A percentile compares a stretch with the other conserved stretches of the same genome.
phyloP scores from a whole-genome alignment of 2,329 filamentous ascomycete genomes.

The Fulvia fulva region DNA sequence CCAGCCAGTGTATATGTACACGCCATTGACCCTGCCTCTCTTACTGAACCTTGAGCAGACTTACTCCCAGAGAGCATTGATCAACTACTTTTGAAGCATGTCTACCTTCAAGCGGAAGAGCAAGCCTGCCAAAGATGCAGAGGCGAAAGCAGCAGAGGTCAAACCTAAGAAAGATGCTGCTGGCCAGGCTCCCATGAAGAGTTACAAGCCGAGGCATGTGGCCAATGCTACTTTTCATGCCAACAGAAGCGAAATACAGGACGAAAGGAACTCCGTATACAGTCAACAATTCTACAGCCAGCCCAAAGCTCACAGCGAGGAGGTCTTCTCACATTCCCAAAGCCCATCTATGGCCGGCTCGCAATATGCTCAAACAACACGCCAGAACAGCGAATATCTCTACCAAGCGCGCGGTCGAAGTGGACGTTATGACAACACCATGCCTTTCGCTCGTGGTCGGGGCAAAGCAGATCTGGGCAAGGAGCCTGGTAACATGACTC shows the following conservation, averaged over 20 bases:
- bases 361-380: not conserved
- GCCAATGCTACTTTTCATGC: conserved; percentile 51
- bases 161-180: conserved; percentile 54
- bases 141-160: conserved; percentile 44
- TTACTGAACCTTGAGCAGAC: not conserved
- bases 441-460: not conserved
- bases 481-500: conserved; percentile 7
- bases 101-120: conserved; percentile 55
- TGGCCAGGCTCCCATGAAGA: conserved; percentile 36
- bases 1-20: not conserved
- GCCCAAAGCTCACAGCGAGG: not conserved
- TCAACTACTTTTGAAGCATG: conserved; percentile 34
- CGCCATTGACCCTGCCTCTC: not conserved
- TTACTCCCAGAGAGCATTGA: not conserved
- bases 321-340: not conserved
- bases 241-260: conserved; percentile 51
- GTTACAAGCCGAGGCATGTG: conserved; percentile 61
- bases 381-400: conserved; percentile 11
- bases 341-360: not conserved
- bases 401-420: not conserved
- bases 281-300: conserved; percentile 9
- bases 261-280: conserved; percentile 17
- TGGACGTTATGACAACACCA: conserved; percentile 1
- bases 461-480: conserved; percentile 3
- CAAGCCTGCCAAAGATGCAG: conserved; percentile 13